Evolutionary conservation across 2,329 filamentous ascomycete species (phyloP).

Genomic region (Thelonectria rubi): DNA sequence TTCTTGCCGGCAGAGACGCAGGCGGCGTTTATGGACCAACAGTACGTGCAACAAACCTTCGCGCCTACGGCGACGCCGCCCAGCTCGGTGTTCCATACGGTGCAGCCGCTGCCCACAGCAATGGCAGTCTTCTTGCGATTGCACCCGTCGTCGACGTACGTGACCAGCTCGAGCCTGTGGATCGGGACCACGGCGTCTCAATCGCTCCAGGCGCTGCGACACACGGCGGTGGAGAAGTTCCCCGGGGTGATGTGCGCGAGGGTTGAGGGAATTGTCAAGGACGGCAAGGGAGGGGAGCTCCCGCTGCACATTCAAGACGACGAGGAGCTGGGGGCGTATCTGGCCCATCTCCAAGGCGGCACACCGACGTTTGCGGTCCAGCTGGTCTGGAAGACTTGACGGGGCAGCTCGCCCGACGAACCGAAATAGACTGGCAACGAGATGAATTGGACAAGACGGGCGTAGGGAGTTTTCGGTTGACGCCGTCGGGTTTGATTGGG

Average conservation of each 20-base stretch:
- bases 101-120: slow-evolving; percentile 33
- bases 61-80: slow-evolving; percentile 35
- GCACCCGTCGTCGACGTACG: slow-evolving; percentile 68
- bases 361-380: slow-evolving; percentile 57
- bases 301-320: slow-evolving; percentile 73
- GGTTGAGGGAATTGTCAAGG: slow-evolving; percentile 73
- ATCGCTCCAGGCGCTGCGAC: slow-evolving; percentile 70
- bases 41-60: slow-evolving; percentile 46
- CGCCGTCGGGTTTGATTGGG: slow-evolving; percentile 28
- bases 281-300: slow-evolving; percentile 67
- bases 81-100: slow-evolving; percentile 38
- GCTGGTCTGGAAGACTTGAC: slow-evolving; percentile 45
- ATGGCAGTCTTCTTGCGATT: slow-evolving; percentile 76
- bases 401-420: slow-evolving; percentile 6
- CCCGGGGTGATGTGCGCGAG: slow-evolving; percentile 66
- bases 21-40: slow-evolving; percentile 47
- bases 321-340: slow-evolving; percentile 75
- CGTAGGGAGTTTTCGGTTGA: slow-evolving; percentile 37
- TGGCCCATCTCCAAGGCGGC: slow-evolving; percentile 66
- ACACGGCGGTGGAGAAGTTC: slow-evolving; percentile 68
- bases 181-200: slow-evolving; percentile 67
- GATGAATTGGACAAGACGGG: slow-evolving; percentile 22
- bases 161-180: slow-evolving; percentile 66
- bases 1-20: slow-evolving; percentile 52
- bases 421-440: background rate